Base-by-base conservation (phyloP, 495 filamentous ascomycete species). In the Acidiella bohemica region DNA sequence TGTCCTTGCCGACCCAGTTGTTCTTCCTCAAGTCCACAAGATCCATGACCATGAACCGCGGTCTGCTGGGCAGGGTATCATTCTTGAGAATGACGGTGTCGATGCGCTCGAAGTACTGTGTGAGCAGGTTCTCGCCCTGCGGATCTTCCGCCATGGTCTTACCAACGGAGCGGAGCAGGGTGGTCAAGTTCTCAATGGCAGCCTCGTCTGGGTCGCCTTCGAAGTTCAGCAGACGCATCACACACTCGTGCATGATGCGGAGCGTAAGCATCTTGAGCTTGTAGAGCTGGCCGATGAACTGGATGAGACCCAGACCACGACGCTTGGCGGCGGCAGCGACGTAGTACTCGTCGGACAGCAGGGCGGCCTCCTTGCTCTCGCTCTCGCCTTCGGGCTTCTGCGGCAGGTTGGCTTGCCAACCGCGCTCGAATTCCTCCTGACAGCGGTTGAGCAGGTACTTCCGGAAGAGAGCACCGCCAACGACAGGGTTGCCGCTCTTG, bases 241-340 rank as follows among this genome's bases (percentile, higher is more conserved):
- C 84, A 71, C 90, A 99, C 65, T 95, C 85, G 66, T 96, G 92
- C 90, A 99, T 97, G 66, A 97, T 96, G 61, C 86, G 84, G 58
- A 93, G 81, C 33, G 90, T 99, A 61, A 99, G 72, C 90, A 99
- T 99, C 53, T 78, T 75, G 46, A 97, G 75, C 69, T 96, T 96
- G 75, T 90, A 97, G 26, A 97, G 76, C 59, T 97, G 90, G 65
- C 90, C 90, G 60, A 99, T 99, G 67, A 99, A 96, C 62, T 95
- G 87, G 50, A 99, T 86, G 37, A 99, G 71, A 75, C 90, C 90
- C 46, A 99, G 78, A 64, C 90, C 90, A 59, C 84, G 80, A 61
- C 90, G 78, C 69, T 99, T 99, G 40, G 90, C 88, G 45, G 88
- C 87, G 26, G 92, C 92, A 36, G 87, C 90, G 44, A 75, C 70